Evolutionary conservation across 2,329 filamentous ascomycete genomes (phyloP).

Genomic region (Aspergillus quadricinctus): DNA sequence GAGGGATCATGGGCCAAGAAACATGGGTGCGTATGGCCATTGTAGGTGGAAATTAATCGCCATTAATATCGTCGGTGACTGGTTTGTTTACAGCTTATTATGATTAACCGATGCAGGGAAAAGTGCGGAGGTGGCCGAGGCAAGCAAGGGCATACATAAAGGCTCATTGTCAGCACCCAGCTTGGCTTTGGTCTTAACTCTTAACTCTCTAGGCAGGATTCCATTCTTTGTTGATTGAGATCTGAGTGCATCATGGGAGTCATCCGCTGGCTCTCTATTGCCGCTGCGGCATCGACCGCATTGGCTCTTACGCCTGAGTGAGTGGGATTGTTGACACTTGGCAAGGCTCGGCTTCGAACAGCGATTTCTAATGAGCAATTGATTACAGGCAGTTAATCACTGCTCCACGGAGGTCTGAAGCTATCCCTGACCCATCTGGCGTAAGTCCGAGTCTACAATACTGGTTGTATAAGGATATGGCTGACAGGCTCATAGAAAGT

Average conservation of each 20-base stretch:
- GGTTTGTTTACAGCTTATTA: not conserved
- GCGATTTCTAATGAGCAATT: not conserved
- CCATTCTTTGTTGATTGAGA: not conserved
- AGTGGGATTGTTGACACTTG: slow-evolving; percentile 5
- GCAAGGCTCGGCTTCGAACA: not conserved
- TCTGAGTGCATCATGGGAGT: slow-evolving; percentile 18
- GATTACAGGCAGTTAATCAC: slow-evolving; percentile 30
- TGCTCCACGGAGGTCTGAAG: slow-evolving; percentile 34
- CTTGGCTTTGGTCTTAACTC: not conserved
- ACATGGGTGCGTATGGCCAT: not conserved
- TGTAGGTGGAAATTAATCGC: not conserved
- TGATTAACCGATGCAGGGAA: not conserved
- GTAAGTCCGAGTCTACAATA: slow-evolving; percentile 21
- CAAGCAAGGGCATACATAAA: not conserved
- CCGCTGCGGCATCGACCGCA: slow-evolving; percentile 18
- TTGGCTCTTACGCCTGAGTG: slow-evolving; percentile 28
- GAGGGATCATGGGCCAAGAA: not conserved
- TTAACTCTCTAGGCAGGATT: not conserved
- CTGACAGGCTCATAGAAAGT: slow-evolving; percentile 27
- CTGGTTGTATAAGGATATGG: not conserved
- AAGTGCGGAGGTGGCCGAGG: not conserved
- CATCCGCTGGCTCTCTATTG: slow-evolving; percentile 22
- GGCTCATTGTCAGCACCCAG: not conserved
- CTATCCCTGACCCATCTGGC: slow-evolving; percentile 37
- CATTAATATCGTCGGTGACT: not conserved